These are phyloP conservation scores for Stentor coeruleus DNA, from an alignment of 73 alveolate genomes.

Conservation along the genomic window DNA sequence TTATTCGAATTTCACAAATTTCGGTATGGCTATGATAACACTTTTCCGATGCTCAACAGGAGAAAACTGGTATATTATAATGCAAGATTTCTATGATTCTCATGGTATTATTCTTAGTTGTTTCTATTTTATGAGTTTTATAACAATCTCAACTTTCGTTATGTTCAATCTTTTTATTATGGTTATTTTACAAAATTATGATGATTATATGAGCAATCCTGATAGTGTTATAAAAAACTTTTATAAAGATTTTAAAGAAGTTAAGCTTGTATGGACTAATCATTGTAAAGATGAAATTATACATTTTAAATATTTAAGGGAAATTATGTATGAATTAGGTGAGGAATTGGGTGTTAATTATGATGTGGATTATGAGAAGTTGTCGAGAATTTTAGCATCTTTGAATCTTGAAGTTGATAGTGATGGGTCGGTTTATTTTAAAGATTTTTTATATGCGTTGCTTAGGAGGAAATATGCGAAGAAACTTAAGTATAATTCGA, in stretches of 20 bases:
- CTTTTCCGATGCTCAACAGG: conserved; percentile 89
- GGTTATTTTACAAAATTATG: conserved; percentile 62
- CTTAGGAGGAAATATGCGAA: conserved; percentile 32
- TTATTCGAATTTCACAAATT: conserved; percentile 67
- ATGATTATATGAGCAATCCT: conserved; percentile 40
- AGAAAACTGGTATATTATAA: conserved; percentile 78
- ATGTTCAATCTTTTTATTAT: conserved; percentile 67
- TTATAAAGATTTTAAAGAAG: conserved; percentile 37
- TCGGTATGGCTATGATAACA: conserved; percentile 61
- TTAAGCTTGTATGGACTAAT: conserved; percentile 42
- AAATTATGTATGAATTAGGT: conserved; percentile 32
- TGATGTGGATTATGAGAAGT: background rate
- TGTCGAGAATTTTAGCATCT: background rate
- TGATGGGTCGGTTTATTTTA: conserved; percentile 30
- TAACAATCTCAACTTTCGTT: conserved; percentile 32
- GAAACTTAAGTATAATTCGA: background rate
- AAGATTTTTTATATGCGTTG: conserved; percentile 32
- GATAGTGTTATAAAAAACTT: conserved; percentile 55
- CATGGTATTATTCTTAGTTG: conserved; percentile 78
- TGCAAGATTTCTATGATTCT: conserved; percentile 64
- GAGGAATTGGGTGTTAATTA: conserved; percentile 26
- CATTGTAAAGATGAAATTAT: conserved; percentile 26
- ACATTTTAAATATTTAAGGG: conserved; percentile 4
- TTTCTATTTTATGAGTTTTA: conserved; percentile 43
- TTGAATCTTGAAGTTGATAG: conserved; percentile 29